A percentile compares a stretch with the other conserved stretches of the same genome.
Evolutionary conservation across 768 basidiomycete genomes (phyloP).

Genomic region (Kwoniella europaea): DNA sequence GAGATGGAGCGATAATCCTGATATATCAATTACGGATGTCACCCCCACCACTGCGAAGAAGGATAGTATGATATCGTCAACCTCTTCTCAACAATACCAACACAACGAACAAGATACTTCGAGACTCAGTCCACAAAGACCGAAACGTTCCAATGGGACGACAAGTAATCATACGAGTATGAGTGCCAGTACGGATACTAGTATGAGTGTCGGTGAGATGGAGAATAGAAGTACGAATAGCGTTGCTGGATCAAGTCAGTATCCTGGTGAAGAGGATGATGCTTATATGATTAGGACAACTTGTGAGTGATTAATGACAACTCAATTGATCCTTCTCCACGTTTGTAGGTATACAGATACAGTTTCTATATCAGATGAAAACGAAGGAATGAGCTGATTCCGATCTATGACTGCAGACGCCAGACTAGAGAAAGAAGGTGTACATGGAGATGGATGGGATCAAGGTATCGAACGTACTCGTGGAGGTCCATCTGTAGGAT

Average conservation of each 20-base stretch:
- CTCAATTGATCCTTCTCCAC: neutral
- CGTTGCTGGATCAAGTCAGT: slow-evolving; percentile 42
- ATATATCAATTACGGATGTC: slow-evolving; percentile 6
- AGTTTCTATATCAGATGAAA: too few species aligned
- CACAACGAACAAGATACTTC: neutral
- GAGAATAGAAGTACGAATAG: slow-evolving; percentile 33
- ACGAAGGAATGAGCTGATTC: neutral
- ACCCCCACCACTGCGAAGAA: neutral
- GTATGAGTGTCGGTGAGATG: slow-evolving; percentile 1
- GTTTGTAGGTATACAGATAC: too few species aligned
- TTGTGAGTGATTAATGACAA: slow-evolving; percentile 39
- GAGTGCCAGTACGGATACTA: slow-evolving; percentile 5
- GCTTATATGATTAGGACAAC: slow-evolving; percentile 58
- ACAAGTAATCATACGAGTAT: neutral
- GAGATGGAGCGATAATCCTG: slow-evolving; percentile 4
- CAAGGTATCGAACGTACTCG: slow-evolving; percentile 93
- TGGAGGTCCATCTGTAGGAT: slow-evolving; percentile 59
- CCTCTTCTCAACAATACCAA: neutral
- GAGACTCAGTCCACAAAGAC: slow-evolving; percentile 1
- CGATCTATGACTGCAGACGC: too few species aligned
- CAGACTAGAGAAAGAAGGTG: slow-evolving; percentile 83
- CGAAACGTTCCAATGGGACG: slow-evolving; percentile 2
- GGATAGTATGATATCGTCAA: slow-evolving; percentile 1
- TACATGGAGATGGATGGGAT: slow-evolving; percentile 90
- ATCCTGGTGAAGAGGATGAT: slow-evolving; percentile 57